Base-by-base conservation (phyloP, 768 basidiomycete genomes). In the Lentinula aciculospora region DNA sequence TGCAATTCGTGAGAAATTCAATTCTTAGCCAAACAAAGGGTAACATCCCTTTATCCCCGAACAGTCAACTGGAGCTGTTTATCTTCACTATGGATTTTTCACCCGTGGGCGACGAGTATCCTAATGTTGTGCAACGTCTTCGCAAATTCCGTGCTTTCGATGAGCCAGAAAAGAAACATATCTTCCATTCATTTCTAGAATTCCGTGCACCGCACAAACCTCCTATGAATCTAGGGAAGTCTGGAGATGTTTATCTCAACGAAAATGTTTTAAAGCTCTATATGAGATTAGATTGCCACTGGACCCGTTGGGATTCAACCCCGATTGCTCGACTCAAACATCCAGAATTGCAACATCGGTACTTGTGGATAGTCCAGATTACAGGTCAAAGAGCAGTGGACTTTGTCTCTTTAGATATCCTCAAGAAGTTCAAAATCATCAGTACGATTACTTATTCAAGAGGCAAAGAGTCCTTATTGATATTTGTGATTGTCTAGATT, bases 161-260 rank as follows among this genome's bases (percentile, higher is more conserved):
- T 44, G 54, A 56, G 21, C 54, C 54, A 7, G 54, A 56, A 25
- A 42, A 45, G 42, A 56, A 56, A 34, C 34, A 56, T 3, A 6
- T 27, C 2, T 44, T 44, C 21, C 54, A 56, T 5, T 44, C 40
- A 5, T 56, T 56, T n/a, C n/a, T 25, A 1, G 54, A 56, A 45
- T 56, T 27, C 32, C 42, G 29, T 27, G 42, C 39, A 2, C 25
- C 39, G 44, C 17, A 32, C 19, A 42, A 31, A 28, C 54, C 54
- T 15, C 54, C 54, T 10, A 28, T 5, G 4, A 8, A 21, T n/a
- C 54, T 56, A 8, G 54, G 54, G 19, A 46, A 44, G 8, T 3
- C 27, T 3, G 54, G 54, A 45, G 54, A 56, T 45, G 44, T 56
- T 7, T 56, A 13, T 19, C 39, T 56, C 10, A 34, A 56, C 15